These are phyloP conservation scores for California macrophylla DNA, from an alignment of 441 rosid species.

Conservation along the genomic window DNA sequence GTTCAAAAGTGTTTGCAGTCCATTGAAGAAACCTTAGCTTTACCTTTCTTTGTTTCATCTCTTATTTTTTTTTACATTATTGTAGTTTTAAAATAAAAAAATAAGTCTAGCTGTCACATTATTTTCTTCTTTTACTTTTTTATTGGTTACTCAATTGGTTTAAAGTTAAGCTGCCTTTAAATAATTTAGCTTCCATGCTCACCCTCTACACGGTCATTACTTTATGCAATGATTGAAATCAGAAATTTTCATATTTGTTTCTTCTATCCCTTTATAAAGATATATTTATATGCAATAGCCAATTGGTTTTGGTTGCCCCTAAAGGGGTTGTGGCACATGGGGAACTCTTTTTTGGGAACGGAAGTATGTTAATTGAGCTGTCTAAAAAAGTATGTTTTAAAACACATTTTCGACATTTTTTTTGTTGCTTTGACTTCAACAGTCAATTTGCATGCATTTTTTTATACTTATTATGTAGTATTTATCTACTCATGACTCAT, in stretches of 20 bases:
- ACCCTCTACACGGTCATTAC: constrained; percentile 31
- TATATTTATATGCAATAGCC: constrained; percentile 7
- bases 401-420: neutral
- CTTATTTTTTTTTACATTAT: neutral
- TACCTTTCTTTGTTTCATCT: constrained; percentile 20
- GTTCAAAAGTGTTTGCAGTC: constrained; percentile 23
- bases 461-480: neutral
- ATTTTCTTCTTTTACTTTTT: constrained; percentile 4
- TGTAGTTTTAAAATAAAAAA: neutral
- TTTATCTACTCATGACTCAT: constrained; percentile 15
- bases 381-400: constrained; percentile 17
- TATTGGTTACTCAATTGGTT: neutral
- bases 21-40: constrained; percentile 26
- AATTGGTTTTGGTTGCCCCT: constrained; percentile 18
- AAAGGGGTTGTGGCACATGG: constrained; percentile 44
- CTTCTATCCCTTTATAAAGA: neutral
- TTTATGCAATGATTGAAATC: constrained; percentile 36
- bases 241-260: constrained; percentile 19
- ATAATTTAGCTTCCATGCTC: constrained; percentile 19
- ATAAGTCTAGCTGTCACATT: constrained; percentile 24
- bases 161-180: constrained; percentile 21
- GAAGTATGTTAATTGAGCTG: constrained; percentile 25
- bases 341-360: constrained; percentile 31
- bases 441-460: constrained; percentile 10
- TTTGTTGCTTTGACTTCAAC: neutral